Conservation (phyloP, 306 rosid species). For the Glycine latifolia region DNA sequence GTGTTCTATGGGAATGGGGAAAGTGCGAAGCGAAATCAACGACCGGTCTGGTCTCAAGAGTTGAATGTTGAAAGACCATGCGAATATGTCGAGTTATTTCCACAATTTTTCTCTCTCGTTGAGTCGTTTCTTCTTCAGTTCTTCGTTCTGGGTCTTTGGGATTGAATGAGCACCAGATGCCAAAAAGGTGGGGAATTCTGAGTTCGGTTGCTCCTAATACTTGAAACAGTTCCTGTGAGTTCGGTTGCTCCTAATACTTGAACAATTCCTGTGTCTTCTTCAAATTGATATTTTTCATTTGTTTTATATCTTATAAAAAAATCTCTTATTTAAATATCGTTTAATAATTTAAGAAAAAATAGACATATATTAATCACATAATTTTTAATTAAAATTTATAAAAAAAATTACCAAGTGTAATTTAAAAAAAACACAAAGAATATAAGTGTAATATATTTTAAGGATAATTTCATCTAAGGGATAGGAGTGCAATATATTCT, state of each 20-base stretch:
- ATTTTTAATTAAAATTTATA: too few species aligned
- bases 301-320: too few species aligned
- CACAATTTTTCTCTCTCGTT: not conserved
- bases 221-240: not conserved
- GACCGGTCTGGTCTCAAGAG: not conserved
- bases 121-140: slow-evolving; percentile 10
- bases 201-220: slow-evolving; percentile 11
- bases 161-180: slow-evolving; percentile 30
- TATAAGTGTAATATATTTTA: too few species aligned
- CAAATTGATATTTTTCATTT: too few species aligned
- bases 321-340: too few species aligned
- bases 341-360: too few species aligned
- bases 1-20: slow-evolving; percentile 29
- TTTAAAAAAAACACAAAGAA: too few species aligned
- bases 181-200: slow-evolving; percentile 24
- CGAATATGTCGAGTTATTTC: slow-evolving; percentile 38
- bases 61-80: slow-evolving; percentile 44
- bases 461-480: too few species aligned
- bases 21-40: slow-evolving; percentile 14
- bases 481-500: too few species aligned
- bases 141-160: slow-evolving; percentile 7
- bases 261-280: not conserved
- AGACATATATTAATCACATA: too few species aligned
- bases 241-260: slow-evolving; percentile 11
- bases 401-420: too few species aligned